These are phyloP conservation scores for Paraconiothyrium sp. DNA, from an alignment of 2,329 filamentous ascomycete genomes.

Conservation along the genomic window DNA sequence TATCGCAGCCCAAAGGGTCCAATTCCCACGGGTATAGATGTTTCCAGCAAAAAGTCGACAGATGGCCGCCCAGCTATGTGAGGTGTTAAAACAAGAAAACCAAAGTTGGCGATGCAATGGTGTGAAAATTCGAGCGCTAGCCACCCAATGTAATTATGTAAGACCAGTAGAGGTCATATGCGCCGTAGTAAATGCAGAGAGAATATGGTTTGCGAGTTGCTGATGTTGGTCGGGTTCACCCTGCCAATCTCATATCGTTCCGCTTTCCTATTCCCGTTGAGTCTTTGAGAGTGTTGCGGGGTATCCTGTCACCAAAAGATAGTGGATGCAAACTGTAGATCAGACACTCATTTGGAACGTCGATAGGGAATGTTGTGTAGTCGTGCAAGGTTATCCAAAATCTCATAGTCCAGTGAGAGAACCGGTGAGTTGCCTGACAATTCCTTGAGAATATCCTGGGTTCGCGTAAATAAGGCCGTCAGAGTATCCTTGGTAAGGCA, in stretches of 20 bases:
- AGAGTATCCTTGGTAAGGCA: slow-evolving; percentile 38
- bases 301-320: too few species aligned
- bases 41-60: slow-evolving; percentile 12
- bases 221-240: not conserved
- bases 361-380: not conserved
- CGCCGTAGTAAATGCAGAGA: slow-evolving; percentile 10
- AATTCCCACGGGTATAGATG: slow-evolving; percentile 17
- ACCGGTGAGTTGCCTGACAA: slow-evolving; percentile 79
- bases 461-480: slow-evolving; percentile 54
- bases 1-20: slow-evolving; percentile 3
- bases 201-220: slow-evolving; percentile 14
- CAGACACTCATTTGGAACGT: not conserved
- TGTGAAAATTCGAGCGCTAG: slow-evolving; percentile 27
- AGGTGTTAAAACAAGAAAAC: not conserved
- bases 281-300: too few species aligned
- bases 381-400: slow-evolving; percentile 64
- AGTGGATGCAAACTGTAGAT: too few species aligned
- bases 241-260: not conserved
- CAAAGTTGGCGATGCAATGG: slow-evolving; percentile 12
- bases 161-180: not conserved
- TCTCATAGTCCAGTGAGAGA: slow-evolving; percentile 76
- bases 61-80: slow-evolving; percentile 16
- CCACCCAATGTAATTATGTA: slow-evolving; percentile 26
- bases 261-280: not conserved
- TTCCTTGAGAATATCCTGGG: slow-evolving; percentile 77